phyloP scores from a whole-genome alignment of 441 rosid species.

The Gossypium gossypioides region DNA sequence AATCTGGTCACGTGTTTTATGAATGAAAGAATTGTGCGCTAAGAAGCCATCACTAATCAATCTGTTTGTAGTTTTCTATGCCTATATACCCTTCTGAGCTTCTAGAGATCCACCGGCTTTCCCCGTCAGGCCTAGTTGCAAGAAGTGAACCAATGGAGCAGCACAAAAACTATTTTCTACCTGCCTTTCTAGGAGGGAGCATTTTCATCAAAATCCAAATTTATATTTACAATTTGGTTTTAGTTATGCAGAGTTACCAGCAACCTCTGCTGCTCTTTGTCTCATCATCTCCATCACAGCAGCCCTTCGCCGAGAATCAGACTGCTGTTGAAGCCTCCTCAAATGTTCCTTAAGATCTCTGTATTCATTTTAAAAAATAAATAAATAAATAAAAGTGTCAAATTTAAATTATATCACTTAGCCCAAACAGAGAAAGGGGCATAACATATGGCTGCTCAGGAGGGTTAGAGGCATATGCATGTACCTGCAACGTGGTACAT shows the following conservation, averaged over 20 bases:
- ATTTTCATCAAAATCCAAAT: constrained; percentile 25
- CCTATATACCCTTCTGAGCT: constrained; percentile 17
- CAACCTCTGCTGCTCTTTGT: constrained; percentile 99
- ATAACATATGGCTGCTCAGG: background rate
- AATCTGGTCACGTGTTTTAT: constrained; percentile 14
- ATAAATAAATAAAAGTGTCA: background rate
- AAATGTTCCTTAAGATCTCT: constrained; percentile 92
- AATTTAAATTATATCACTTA: background rate
- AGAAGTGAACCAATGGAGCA: constrained; percentile 25
- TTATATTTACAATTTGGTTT: constrained; percentile 30
- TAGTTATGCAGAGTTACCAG: constrained; percentile 48
- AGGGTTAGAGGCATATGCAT: constrained; percentile 6
- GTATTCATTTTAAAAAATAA: constrained; percentile 11
- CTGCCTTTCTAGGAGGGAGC: constrained; percentile 20
- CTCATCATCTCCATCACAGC: constrained; percentile 99
- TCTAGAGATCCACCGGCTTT: constrained; percentile 14
- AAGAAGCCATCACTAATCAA: constrained; percentile 19
- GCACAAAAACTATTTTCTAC: constrained; percentile 24
- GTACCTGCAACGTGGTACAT: constrained; percentile 98
- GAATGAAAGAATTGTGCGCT: constrained; percentile 30
- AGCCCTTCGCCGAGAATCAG: constrained; percentile 96
- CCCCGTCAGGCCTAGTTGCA: constrained; percentile 18
- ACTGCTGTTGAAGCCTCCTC: constrained; percentile 94
- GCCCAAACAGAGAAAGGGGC: background rate
- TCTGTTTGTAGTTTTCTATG: constrained; percentile 14